Evolutionary conservation across 257 asterid species (phyloP), one percentile per base, ranked within the genome.

Genomic region (Striga asiatica): DNA sequence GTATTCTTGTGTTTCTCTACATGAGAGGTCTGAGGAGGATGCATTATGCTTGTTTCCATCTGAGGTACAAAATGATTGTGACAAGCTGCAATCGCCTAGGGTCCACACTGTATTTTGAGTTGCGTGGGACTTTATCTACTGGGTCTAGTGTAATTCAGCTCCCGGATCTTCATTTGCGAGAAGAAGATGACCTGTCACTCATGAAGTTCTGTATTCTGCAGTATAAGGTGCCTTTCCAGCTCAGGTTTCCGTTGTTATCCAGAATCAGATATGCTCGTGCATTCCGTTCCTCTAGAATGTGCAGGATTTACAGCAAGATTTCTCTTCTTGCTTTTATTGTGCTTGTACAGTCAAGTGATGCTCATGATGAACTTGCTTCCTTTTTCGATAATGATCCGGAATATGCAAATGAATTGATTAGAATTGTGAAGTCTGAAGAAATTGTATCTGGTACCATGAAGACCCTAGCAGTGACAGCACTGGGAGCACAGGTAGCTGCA

Each of bases 201-300:
- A 79, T 83, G 97, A 79, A 73, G 67, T 61, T 67, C 19, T 89
- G 95, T 64, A 66, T 85, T 37, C 78, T 78, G 69, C 81, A 78
- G 62, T 79, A 83, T 70, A 78, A 68, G 45, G 86, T 89, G 56
- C 89, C 95, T 63, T 46, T 76, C 38, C 94, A 83, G 72, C 93
- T 85, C 56, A 81, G 97, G 50, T 83, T 89, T 69, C 78, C 95
- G n/a, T 68, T 89, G 61, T 62, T 89, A 72, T 79, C 97, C 50
- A 79, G 97, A 76, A 89, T 89, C 82, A 85, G 97, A 81, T 89
- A 79, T 73, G 97, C 97, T 35, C 95, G 81, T 65, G 94, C 95
- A 29, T 83, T 83, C 47, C 92, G 82, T 47, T 85, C 97, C 63
- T 73, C 91, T 67, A 85, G 75, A 70, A 72, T 85, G 53, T 83